Evolutionary conservation across 1,284 basidiomycete genomes (phyloP), one percentile per base, ranked within the genome.

Genomic region (Rhodofomes roseus): DNA sequence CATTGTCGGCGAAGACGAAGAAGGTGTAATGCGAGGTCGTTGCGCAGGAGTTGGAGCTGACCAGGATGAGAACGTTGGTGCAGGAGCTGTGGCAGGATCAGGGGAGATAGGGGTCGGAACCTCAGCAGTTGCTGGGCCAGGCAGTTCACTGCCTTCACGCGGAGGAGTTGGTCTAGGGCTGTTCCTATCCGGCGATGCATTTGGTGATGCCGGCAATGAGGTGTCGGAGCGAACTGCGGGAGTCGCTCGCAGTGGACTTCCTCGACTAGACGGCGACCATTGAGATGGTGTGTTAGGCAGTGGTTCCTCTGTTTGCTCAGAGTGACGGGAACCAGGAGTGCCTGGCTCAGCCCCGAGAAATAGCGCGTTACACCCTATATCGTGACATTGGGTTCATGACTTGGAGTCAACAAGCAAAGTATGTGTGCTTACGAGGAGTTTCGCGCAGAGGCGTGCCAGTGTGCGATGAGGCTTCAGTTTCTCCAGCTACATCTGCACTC

Each of bases 11-110:
- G 56, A 53, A 6, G 59, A 46, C 18, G 58, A 44, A 34, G 60
- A 48, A 23, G 50, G 20, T n/a, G 40, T 54, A 37, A 40, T 39
- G 11, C 48, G 67, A 56, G 60, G 65, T 56, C 73, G 70, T 59
- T 77, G 76, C 2, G 72, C 76, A 34, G 76, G 76, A 16, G 76
- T 76, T 18, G 77, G 76, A 4, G 71, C 60, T 14, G 61, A 60
- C 56, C 67, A 66, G 40, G 66, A 66, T n/a, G 67, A 68, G 14
- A 56, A 59, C 22, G 43, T 16, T 3, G 50, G 50, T 20, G 22
- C 50, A 12, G 31, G 50, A 37, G n/a, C 31, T 6, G 12, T 22
- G 12, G 11, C 31, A 25, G 18, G 4, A 14, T 36, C 36, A 18
- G 27, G 14, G 4, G 18, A 12, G 12, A 8, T 9, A 23, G 20